phyloP scores from a whole-genome alignment of 768 basidiomycete species.

The Tulasnella sp. region DNA sequence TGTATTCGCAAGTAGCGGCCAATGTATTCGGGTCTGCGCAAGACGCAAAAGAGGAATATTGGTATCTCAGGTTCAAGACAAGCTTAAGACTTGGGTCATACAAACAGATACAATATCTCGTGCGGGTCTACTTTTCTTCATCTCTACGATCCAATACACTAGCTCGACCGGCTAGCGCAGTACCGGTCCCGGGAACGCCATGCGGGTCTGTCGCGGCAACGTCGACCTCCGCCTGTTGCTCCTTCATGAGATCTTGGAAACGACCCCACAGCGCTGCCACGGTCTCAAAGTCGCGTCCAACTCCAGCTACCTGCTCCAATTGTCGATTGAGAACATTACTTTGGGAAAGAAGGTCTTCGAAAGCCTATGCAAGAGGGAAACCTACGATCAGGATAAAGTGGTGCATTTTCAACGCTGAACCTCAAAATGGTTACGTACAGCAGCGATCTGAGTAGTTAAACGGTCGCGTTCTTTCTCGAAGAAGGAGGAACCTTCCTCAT shows the following conservation, averaged over 20 bases:
- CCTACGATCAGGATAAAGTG: not conserved
- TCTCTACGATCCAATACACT: conserved; percentile 12
- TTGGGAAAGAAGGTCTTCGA: conserved; percentile 80
- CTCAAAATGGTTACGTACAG: conserved; percentile 43
- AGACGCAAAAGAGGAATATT: no score
- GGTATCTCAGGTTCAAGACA: no score
- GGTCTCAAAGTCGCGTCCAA: conserved; percentile 88
- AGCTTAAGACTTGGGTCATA: no score
- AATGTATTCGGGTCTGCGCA: no score
- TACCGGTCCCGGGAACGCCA: conserved; percentile 25
- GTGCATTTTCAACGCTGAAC: not conserved
- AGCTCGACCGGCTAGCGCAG: conserved; percentile 19
- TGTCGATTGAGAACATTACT: conserved; percentile 86
- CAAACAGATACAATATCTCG: not conserved
- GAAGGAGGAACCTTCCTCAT: conserved; percentile 47
- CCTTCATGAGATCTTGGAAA: conserved; percentile 73
- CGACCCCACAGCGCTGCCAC: conserved; percentile 81
- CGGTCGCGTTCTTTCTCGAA: conserved; percentile 78
- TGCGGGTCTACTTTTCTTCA: not conserved
- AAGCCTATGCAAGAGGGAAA: conserved; percentile 52
- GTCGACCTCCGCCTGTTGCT: conserved; percentile 28
- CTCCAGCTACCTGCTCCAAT: conserved; percentile 85
- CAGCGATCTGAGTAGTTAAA: conserved; percentile 67
- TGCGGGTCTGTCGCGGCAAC: conserved; percentile 11
- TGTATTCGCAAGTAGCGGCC: no score